Evolutionary conservation across 495 filamentous ascomycete genomes (phyloP).

Genomic region (Podospora sp.): DNA sequence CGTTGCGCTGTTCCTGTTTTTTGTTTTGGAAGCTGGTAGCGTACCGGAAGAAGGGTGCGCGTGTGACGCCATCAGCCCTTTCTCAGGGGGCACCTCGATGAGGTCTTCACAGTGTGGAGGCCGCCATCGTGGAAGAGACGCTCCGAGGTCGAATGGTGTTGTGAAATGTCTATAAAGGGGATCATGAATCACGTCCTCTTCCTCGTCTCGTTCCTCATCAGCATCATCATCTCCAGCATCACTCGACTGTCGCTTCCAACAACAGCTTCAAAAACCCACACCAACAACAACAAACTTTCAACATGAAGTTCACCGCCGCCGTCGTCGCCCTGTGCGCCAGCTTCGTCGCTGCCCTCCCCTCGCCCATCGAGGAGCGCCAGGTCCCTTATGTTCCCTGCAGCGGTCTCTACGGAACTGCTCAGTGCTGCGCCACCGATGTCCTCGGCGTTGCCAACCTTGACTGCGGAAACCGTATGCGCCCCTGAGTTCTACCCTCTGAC

Average conservation of each 20-base stretch:
- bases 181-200: neutral
- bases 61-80: neutral
- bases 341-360: conserved; percentile 31
- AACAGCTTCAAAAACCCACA: neutral
- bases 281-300: conserved; percentile 22
- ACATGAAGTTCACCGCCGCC: conserved; percentile 36
- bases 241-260: neutral
- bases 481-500: no score
- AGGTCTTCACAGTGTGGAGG: neutral
- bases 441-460: conserved; percentile 47
- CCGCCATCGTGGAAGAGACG: neutral
- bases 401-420: conserved; percentile 43
- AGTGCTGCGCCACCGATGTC: conserved; percentile 50
- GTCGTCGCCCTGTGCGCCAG: conserved; percentile 30
- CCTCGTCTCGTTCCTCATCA: neutral
- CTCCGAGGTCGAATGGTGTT: neutral
- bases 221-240: neutral
- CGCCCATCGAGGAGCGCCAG: conserved; percentile 37
- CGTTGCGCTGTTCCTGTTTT: neutral
- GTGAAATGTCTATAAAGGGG: neutral
- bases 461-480: conserved; percentile 41
- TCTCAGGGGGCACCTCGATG: neutral
- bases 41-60: neutral
- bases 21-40: neutral
- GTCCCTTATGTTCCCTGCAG: conserved; percentile 40